Conservation (phyloP, 805 yeast species). For the Barnettozyma populi region DNA sequence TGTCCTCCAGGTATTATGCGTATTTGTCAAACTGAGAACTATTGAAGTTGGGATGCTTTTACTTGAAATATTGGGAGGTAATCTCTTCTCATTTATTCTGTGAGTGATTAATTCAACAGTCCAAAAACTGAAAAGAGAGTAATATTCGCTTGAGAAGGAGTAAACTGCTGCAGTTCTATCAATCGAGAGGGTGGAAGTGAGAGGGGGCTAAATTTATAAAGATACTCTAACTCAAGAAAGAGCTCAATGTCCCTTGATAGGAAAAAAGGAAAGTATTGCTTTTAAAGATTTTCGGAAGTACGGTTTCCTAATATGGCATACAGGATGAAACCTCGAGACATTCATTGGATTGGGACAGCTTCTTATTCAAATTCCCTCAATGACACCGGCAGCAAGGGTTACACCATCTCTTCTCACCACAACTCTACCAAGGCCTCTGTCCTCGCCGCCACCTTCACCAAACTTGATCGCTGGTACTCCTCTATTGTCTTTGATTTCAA, state of each 20-base stretch:
- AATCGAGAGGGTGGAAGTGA: no score
- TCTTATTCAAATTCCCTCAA: slow-evolving; percentile 47
- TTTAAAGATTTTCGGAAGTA: no score
- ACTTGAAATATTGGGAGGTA: background rate
- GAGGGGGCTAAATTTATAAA: no score
- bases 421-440: slow-evolving; percentile 97
- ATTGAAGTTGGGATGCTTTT: background rate
- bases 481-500: slow-evolving; percentile 66
- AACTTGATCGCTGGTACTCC: slow-evolving; percentile 94
- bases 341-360: no score
- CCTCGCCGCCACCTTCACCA: slow-evolving; percentile 47
- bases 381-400: slow-evolving; percentile 98
- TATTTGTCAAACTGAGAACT: background rate
- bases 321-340: no score
- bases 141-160: background rate
- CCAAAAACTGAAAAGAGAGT: background rate
- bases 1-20: no score
- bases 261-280: no score
- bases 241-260: no score
- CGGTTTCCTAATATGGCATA: no score
- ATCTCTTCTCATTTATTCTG: background rate
- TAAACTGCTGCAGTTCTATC: no score
- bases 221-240: no score
- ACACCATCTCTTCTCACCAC: slow-evolving; percentile 99
- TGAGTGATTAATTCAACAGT: background rate